Evolutionary conservation across 208 protist species (phyloP).

Genomic region (Trypanosomatidae sp.): DNA sequence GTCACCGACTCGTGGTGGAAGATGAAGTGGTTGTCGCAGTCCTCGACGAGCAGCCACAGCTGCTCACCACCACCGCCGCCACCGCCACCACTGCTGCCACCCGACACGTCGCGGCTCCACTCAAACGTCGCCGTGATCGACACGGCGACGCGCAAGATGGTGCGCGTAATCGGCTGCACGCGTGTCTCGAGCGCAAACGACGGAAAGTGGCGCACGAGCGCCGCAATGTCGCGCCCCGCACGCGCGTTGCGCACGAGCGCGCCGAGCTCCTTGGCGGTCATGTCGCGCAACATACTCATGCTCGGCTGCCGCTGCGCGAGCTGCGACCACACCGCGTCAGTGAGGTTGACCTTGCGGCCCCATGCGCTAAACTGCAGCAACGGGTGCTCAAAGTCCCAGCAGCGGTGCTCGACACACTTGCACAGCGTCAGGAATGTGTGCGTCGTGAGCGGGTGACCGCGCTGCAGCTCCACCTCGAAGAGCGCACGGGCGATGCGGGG

Average conservation of each 20-base stretch:
- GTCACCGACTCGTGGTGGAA: slow-evolving; percentile 79
- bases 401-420: slow-evolving; percentile 90
- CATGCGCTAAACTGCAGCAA: slow-evolving; percentile 75
- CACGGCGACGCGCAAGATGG: slow-evolving; percentile 91
- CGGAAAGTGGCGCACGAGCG: slow-evolving; percentile 86
- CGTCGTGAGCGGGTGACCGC: slow-evolving; percentile 79
- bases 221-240: slow-evolving; percentile 66
- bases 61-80: too few relatives aligned
- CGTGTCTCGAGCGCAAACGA: slow-evolving; percentile 71
- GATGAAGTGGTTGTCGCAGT: slow-evolving; percentile 93
- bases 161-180: slow-evolving; percentile 96
- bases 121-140: slow-evolving; percentile 84
- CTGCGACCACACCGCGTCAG: slow-evolving; percentile 53
- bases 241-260: slow-evolving; percentile 77
- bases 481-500: slow-evolving; percentile 92
- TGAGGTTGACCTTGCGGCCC: slow-evolving; percentile 46
- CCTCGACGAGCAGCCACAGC: slow-evolving; percentile 96
- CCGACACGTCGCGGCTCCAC: slow-evolving; percentile 92
- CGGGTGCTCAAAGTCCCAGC: slow-evolving; percentile 91
- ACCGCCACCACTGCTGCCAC: too few relatives aligned
- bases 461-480: slow-evolving; percentile 95
- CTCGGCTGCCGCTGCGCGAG: slow-evolving; percentile 60
- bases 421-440: slow-evolving; percentile 82
- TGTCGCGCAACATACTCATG: slow-evolving; percentile 71
- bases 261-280: slow-evolving; percentile 71